phyloP scores from a whole-genome alignment of 441 rosid genomes.

The Pelargonium australe region DNA sequence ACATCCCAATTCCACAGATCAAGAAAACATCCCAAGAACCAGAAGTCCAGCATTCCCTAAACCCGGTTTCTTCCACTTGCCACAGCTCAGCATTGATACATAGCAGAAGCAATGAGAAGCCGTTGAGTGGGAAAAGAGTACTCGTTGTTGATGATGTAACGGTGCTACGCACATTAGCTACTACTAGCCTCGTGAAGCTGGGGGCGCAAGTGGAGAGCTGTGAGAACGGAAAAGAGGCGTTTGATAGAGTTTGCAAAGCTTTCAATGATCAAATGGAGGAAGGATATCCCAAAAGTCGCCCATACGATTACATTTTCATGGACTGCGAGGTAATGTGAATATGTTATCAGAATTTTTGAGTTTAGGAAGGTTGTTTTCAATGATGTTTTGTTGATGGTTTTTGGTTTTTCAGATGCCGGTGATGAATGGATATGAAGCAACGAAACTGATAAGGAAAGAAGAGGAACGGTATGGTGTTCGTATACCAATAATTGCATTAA shows the following conservation, averaged over 20 bases:
- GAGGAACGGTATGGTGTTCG: conserved; percentile 27
- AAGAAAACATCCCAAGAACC: conserved; percentile 13
- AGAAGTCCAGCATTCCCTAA: background rate
- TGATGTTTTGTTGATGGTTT: too few species aligned
- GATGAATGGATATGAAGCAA: conserved; percentile 52
- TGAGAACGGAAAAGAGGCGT: conserved; percentile 40
- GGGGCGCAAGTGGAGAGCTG: conserved; percentile 42
- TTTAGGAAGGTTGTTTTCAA: too few species aligned
- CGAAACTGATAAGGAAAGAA: conserved; percentile 38
- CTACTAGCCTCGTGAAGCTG: conserved; percentile 18
- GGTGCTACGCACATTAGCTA: conserved; percentile 17
- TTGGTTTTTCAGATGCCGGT: conserved; percentile 41
- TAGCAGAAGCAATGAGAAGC: conserved; percentile 9
- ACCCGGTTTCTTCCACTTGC: background rate
- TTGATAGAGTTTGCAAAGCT: conserved; percentile 25
- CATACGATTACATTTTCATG: conserved; percentile 45
- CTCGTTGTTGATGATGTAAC: conserved; percentile 38
- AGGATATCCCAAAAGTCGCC: conserved; percentile 12
- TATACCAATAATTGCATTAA: conserved; percentile 43
- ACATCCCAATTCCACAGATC: conserved; percentile 10
- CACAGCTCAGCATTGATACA: conserved; percentile 1
- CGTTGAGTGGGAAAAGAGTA: conserved; percentile 37
- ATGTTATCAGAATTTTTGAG: too few species aligned
- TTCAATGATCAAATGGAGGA: conserved; percentile 20
- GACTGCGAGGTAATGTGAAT: conserved; percentile 53